Evolutionary conservation across 2,329 filamentous ascomycete genomes (phyloP).

Genomic region (Fusarium vanettenii): DNA sequence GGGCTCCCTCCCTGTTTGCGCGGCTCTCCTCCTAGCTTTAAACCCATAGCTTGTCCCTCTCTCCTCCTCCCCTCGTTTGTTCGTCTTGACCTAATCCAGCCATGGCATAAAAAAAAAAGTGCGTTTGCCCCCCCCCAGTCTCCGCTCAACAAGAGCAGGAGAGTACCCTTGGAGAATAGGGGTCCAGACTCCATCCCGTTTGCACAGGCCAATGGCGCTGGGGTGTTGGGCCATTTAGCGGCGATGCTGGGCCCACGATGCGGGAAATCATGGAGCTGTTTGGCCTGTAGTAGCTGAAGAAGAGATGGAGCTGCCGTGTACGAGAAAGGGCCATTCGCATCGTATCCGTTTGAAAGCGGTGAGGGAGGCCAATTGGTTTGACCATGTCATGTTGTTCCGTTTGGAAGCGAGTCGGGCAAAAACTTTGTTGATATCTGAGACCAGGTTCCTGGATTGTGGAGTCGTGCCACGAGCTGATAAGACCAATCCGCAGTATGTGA

Average conservation of each 20-base stretch:
- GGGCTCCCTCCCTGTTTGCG: not conserved
- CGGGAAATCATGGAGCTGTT: conserved; percentile 38
- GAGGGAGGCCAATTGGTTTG: not conserved
- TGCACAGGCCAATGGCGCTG: conserved; percentile 30
- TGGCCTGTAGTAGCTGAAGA: not conserved
- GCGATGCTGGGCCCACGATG: conserved; percentile 30
- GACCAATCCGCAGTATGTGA: conserved; percentile 18
- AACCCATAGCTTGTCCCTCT: not conserved
- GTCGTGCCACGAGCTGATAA: conserved; percentile 7
- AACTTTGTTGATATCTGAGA: conserved; percentile 3
- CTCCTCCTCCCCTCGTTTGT: not conserved
- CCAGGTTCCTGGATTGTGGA: conserved; percentile 32
- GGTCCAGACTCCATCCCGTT: conserved; percentile 29
- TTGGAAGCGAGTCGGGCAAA: not conserved
- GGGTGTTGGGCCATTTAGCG: conserved; percentile 21
- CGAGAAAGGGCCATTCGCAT: not conserved
- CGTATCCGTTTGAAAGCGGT: not conserved
- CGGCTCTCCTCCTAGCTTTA: not conserved
- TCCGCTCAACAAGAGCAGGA: conserved; percentile 17
- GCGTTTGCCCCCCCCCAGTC: not conserved
- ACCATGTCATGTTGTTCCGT: not conserved
- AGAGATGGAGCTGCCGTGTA: not conserved
- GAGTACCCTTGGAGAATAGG: conserved; percentile 28
- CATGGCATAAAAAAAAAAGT: conserved; percentile 29
- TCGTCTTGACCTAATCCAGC: conserved; percentile 39